Evolutionary conservation across 2,329 filamentous ascomycete species (phyloP).

Genomic region (Monosporascus sp.): DNA sequence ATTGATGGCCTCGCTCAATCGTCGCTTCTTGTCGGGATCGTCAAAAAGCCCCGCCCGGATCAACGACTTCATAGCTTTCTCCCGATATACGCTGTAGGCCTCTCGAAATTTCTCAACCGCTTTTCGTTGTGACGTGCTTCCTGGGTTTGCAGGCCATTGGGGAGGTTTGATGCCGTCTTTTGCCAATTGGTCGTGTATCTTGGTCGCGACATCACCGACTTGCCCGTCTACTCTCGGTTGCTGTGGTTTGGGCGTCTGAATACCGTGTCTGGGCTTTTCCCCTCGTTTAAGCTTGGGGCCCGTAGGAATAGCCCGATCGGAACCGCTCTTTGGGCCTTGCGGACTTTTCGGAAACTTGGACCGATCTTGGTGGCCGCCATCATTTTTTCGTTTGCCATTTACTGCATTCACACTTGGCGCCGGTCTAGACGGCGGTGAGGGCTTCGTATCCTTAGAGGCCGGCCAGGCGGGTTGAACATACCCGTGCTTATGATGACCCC

Average conservation of each 20-base stretch:
- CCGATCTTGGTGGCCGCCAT: not conserved
- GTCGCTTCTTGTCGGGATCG: constrained; percentile 58
- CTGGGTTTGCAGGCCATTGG: constrained; percentile 49
- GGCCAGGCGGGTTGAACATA: not conserved
- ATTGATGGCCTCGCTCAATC: constrained; percentile 56
- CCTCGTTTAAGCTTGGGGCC: not conserved
- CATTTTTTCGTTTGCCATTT: not conserved
- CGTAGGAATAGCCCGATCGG: not conserved
- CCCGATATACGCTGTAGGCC: constrained; percentile 51
- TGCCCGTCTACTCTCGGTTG: constrained; percentile 9
- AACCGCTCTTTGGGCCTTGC: not conserved
- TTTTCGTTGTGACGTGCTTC: constrained; percentile 43
- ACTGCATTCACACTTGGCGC: not conserved
- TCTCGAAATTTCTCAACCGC: constrained; percentile 51
- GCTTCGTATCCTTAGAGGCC: not conserved
- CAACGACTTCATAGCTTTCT: constrained; percentile 49
- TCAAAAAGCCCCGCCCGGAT: constrained; percentile 58
- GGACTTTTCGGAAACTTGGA: not conserved
- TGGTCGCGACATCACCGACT: constrained; percentile 32
- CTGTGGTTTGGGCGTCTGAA: not conserved
- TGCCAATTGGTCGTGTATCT: constrained; percentile 47
- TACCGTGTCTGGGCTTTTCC: not conserved
- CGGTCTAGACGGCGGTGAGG: not conserved
- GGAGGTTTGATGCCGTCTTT: constrained; percentile 50
- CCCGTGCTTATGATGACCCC: not conserved